Percentiles rank a stretch among this genome's conserved stretches.
Evolutionary conservation across 176 grass and related monocot species (phyloP).

Genomic region (Echinochloa phyllopogon): DNA sequence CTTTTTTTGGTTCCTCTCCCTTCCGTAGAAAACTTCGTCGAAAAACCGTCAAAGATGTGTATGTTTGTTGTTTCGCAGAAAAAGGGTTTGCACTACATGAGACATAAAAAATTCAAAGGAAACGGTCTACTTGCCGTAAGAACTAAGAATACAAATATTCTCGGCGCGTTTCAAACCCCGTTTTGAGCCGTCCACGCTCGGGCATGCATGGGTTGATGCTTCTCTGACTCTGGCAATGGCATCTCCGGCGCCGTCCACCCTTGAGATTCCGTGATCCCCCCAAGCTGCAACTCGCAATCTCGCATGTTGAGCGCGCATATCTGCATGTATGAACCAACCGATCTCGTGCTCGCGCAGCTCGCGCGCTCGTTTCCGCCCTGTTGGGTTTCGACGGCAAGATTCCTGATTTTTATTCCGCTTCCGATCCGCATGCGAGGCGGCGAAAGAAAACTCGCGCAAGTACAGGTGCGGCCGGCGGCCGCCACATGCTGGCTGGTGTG

Average conservation of each 20-base stretch:
- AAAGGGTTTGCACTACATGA: background rate
- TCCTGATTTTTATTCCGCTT: constrained; percentile 27
- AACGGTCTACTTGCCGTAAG: background rate
- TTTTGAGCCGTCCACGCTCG: background rate
- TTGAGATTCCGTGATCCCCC: constrained; percentile 29
- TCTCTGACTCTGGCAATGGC: constrained; percentile 14
- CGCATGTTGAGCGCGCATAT: background rate
- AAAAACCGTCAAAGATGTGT: too few relatives aligned
- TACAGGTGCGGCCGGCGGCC: constrained; percentile 26
- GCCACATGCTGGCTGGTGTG: constrained; percentile 41
- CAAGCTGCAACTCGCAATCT: background rate
- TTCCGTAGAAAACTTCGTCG: too few relatives aligned
- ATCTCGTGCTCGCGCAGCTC: constrained; percentile 4
- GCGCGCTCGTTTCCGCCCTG: background rate
- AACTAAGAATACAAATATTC: background rate
- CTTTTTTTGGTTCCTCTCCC: too few relatives aligned
- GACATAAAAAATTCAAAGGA: background rate
- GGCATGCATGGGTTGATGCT: constrained; percentile 8
- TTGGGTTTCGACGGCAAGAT: constrained; percentile 28
- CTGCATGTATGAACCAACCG: background rate
- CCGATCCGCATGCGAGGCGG: background rate
- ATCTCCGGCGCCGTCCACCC: constrained; percentile 52
- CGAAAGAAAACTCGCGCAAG: constrained; percentile 38
- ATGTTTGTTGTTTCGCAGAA: too few relatives aligned
- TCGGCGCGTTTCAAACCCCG: background rate